A percentile compares a stretch with the other conserved stretches of the same genome.
phyloP scores from a whole-genome alignment of 805 yeast genomes.

The Ogataea pilisensis region DNA sequence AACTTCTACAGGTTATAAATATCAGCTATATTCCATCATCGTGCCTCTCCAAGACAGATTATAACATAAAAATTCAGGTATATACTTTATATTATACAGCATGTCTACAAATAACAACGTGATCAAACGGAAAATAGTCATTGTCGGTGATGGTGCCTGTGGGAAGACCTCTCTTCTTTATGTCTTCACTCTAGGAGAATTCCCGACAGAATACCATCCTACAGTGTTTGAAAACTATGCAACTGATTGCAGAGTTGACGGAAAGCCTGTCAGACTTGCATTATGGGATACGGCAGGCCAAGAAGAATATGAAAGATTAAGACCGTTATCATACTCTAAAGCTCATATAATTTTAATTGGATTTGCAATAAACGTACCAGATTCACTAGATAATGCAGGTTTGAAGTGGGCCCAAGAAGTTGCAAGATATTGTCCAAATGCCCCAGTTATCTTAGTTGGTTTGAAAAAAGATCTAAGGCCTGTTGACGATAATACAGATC shows the following conservation, averaged over 20 bases:
- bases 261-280: slow-evolving; percentile 83
- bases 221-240: slow-evolving; percentile 94
- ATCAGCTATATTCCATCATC: no score
- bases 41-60: no score
- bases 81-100: no score
- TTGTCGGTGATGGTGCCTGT: slow-evolving; percentile 94
- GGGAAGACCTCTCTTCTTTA: slow-evolving; percentile 89
- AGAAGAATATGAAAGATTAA: slow-evolving; percentile 86
- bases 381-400: slow-evolving; percentile 77
- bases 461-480: slow-evolving; percentile 76
- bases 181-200: slow-evolving; percentile 89
- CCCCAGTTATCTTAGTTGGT: slow-evolving; percentile 77
- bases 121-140: slow-evolving; percentile 71
- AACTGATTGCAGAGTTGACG: slow-evolving; percentile 91
- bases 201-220: slow-evolving; percentile 89
- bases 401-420: slow-evolving; percentile 89
- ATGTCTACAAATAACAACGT: slow-evolving; percentile 24
- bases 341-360: slow-evolving; percentile 86
- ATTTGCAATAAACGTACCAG: slow-evolving; percentile 80
- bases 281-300: slow-evolving; percentile 98
- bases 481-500: slow-evolving; percentile 30
- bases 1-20: no score
- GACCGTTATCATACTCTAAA: slow-evolving; percentile 84
- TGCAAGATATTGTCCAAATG: slow-evolving; percentile 70
- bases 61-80: no score